These are phyloP conservation scores for Cornus controversa DNA, from an alignment of 148 eudicot species.

Conservation along the genomic window DNA sequence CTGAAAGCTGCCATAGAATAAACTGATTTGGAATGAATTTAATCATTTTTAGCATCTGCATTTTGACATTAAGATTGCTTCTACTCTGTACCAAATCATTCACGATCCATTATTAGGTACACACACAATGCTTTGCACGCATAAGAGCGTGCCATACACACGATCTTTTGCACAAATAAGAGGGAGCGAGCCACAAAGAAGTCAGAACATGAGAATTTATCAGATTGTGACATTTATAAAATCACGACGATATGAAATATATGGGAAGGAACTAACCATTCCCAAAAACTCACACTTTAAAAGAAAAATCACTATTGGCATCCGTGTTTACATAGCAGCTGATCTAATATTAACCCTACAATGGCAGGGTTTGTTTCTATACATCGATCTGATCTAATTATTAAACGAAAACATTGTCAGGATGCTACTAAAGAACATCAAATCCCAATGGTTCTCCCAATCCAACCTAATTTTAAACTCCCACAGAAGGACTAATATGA, in stretches of 20 bases:
- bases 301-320: slow-evolving; percentile 19
- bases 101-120: too few species aligned
- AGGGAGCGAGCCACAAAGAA: not conserved
- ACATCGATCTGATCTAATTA: slow-evolving; percentile 29
- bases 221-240: not conserved
- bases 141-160: not conserved
- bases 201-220: too few species aligned
- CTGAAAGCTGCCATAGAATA: not conserved
- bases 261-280: not conserved
- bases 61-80: too few species aligned
- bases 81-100: not conserved
- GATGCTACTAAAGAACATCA: not conserved
- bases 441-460: not conserved
- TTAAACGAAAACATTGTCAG: not conserved
- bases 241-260: not conserved
- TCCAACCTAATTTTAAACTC: not conserved
- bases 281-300: not conserved
- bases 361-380: slow-evolving; percentile 28
- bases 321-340: slow-evolving; percentile 18
- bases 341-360: slow-evolving; percentile 7
- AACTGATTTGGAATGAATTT: not conserved
- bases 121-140: not conserved
- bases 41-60: too few species aligned
- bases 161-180: not conserved
- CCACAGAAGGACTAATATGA: not conserved